Evolutionary conservation across 2,329 filamentous ascomycete genomes (phyloP), one percentile per base, ranked within the genome.

Genomic region (Beauveria australis): DNA sequence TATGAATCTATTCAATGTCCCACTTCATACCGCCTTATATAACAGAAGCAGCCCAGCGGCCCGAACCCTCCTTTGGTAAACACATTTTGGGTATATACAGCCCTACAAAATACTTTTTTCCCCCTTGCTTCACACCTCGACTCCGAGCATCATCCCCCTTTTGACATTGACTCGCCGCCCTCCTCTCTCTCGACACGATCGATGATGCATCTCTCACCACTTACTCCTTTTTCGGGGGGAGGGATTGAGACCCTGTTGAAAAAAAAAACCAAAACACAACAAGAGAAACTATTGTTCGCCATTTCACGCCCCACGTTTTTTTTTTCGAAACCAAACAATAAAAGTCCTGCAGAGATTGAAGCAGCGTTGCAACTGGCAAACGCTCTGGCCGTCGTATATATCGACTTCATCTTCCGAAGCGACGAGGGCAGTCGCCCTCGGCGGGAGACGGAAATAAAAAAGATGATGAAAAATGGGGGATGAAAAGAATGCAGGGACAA

Each of bases 11-110:
- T 28, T 28, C 9, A n/a, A 46, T 24, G 3, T 30, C 9, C 47
- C 40, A 48, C 57, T 30, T 40, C 19, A 37, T 28, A 18, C 52
- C 59, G 30, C 33, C 40, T 16, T 53, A 53, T 53, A 51, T 56
- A 56, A 52, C 44, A 61, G 19, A 49, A 53, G 48, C 40, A 28
- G 44, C 56, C 19, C 40, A 46, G 30, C 48, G 24, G 40, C 41
- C 37, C 26, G 33, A 53, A 37, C 48, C 40, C 40, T 40, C 40
- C 28, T 46, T 46, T 12, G 5, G 10, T 49, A 57, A 57, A 40
- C 46, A 37, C 40, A 40, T 33, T 22, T 37, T 53, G 57, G 57
- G 57, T 59, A 59, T 59, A 59, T 59, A 59, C 57, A 61, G 47
- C 40, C 53, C 51, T 37, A 44, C 16, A 26, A 18, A 40, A 60